phyloP scores from a whole-genome alignment of 805 yeast species.

The Saccharomycopsis olivae region DNA sequence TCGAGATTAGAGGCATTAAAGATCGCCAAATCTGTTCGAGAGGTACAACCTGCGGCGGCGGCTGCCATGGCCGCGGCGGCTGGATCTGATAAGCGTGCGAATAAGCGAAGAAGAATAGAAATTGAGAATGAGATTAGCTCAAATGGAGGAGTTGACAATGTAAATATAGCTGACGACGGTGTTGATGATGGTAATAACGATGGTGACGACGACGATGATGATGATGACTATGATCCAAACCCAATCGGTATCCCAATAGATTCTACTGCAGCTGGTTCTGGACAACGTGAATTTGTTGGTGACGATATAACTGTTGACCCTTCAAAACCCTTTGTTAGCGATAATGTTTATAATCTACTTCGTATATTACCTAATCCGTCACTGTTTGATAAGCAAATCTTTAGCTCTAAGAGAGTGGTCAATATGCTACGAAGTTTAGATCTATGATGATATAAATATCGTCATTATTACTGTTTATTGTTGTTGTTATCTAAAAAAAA shows the following conservation, averaged over 20 bases:
- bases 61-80: too few relatives aligned
- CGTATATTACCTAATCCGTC: conserved; percentile 52
- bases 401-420: conserved; percentile 45
- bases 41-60: not conserved
- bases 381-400: conserved; percentile 41
- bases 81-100: too few relatives aligned
- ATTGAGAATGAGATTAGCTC: not conserved
- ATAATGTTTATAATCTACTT: conserved; percentile 39
- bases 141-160: not conserved
- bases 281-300: not conserved
- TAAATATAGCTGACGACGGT: not conserved
- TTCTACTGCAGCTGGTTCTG: not conserved
- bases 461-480: not conserved
- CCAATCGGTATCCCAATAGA: not conserved
- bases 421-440: conserved; percentile 16
- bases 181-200: conserved; percentile 1
- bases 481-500: too few relatives aligned
- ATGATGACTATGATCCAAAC: conserved; percentile 2
- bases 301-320: not conserved
- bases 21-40: not conserved
- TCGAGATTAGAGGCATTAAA: not conserved
- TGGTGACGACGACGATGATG: not conserved
- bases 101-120: not conserved
- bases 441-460: not conserved
- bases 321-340: conserved; percentile 24